phyloP scores from a whole-genome alignment of 2,329 filamentous ascomycete genomes.

The Fusarium foetens region DNA sequence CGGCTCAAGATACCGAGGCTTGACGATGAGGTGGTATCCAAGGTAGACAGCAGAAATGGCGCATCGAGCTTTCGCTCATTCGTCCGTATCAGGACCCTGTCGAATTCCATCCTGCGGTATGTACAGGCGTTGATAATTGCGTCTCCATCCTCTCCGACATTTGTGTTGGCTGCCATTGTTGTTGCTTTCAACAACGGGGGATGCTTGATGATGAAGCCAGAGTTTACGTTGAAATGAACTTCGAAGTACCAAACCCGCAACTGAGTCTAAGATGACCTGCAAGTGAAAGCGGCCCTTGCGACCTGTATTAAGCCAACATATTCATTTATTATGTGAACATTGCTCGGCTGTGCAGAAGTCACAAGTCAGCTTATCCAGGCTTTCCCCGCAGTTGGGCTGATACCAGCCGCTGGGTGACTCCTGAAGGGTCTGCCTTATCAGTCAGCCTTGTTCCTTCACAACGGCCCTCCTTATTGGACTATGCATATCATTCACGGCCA shows the following conservation, averaged over 20 bases:
- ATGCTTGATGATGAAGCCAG: not conserved
- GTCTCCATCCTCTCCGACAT: not conserved
- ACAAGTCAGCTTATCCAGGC: fast-evolving
- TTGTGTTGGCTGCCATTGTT: not conserved
- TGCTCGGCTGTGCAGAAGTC: not conserved
- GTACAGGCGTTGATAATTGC: slow-evolving; percentile 2
- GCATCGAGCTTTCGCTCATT: slow-evolving; percentile 8
- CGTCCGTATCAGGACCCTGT: slow-evolving; percentile 4
- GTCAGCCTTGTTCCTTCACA: not conserved
- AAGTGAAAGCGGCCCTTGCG: not conserved
- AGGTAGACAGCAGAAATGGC: not conserved
- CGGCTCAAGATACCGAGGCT: not conserved
- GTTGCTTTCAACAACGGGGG: too few species aligned
- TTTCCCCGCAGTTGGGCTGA: not conserved
- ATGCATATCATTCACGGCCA: not conserved
- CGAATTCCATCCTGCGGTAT: slow-evolving; percentile 19
- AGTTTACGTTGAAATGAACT: not conserved
- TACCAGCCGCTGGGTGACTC: too few species aligned
- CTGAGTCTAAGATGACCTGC: not conserved
- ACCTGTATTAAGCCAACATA: not conserved
- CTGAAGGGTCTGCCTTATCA: not conserved
- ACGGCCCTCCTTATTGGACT: not conserved
- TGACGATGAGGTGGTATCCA: not conserved
- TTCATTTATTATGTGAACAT: too few species aligned
- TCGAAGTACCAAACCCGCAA: not conserved